Evolutionary conservation across 2,329 filamentous ascomycete genomes (phyloP).

Genomic region (Tolypocladium guangdongense): DNA sequence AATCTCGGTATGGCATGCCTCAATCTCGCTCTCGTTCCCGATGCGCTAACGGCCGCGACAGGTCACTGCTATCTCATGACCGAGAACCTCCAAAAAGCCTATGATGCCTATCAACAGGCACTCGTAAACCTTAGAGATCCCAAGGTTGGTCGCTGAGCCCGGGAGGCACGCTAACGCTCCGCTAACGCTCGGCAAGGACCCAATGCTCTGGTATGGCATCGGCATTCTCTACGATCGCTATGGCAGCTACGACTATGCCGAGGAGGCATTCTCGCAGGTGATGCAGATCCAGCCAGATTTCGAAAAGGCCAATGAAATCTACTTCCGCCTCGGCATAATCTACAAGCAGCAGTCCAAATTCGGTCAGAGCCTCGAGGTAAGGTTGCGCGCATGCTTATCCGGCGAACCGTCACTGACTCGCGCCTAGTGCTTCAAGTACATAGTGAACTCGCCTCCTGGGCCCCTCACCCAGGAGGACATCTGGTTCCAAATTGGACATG

Average conservation of each 20-base stretch:
- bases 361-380: constrained; percentile 78
- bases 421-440: constrained; percentile 89
- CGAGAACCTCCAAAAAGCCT: constrained; percentile 93
- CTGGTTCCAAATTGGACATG: constrained; percentile 99
- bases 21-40: constrained; percentile 12
- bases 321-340: constrained; percentile 97
- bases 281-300: constrained; percentile 98
- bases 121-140: constrained; percentile 86
- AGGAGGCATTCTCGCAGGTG: constrained; percentile 95
- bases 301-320: constrained; percentile 98
- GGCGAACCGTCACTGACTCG: not conserved
- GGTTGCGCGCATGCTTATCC: constrained; percentile 9
- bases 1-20: constrained; percentile 60
- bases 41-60: constrained; percentile 22
- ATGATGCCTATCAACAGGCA: constrained; percentile 91
- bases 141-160: constrained; percentile 48
- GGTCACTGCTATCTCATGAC: constrained; percentile 99
- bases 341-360: constrained; percentile 99
- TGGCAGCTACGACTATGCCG: constrained; percentile 90
- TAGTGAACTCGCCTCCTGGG: constrained; percentile 82
- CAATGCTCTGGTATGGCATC: constrained; percentile 97
- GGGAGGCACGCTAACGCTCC: constrained; percentile 3
- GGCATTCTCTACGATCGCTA: constrained; percentile 96
- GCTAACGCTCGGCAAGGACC: constrained; percentile 48
- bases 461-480: constrained; percentile 96